Evolutionary conservation across 192 early-diverging fungal genomes (phyloP), one percentile per base, ranked within the genome.

Genomic region (Coemansia sp.): DNA sequence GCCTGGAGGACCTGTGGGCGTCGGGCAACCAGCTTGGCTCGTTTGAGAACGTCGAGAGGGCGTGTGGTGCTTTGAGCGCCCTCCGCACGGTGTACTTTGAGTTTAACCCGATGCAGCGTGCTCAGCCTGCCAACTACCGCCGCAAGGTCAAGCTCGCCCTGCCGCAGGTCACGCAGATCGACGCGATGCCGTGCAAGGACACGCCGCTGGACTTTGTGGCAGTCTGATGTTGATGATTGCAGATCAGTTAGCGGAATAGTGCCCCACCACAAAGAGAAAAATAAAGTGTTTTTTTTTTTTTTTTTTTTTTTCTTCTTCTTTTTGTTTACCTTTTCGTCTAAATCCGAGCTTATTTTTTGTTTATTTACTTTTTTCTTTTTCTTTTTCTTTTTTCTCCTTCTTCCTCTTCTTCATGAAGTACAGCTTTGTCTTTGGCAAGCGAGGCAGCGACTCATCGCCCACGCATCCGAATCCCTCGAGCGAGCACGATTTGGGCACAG

Each of bases 41-140:
- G 6, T 93, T 91, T 55, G 87, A 88, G 15, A 86, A 92, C 52
- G 70, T 99, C 33, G 87, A 94, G 62, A 27, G 53, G 1, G 82
- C 91, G 74, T 97, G 53, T 43, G 79, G 67, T 2, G 56, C 75
- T 18, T 83, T 88, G 38, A 42, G 56, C 21, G 72, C 89, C 1
- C 84, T 93, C 59, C 72, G 85, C 15, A 98, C 95, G 0, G 88
- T 98, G 6, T 99, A 99, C 69, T 81, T 98, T 29, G 97, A 99
- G 74, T 90, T 91, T 42, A 99, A 98, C 69, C 97, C 95, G 3
- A 59, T 99, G 58, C 91, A 99, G 72, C 81, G 65, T n/a, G 69
- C 82, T 4, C 84, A 86, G 55, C 81, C 84, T 1, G 82, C 91
- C 0, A 90, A 85, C 11, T 99, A 99, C 75, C 81, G 95, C 14